Evolutionary conservation across 495 filamentous ascomycete genomes (phyloP).

Genomic region (Penicillium paradoxum): DNA sequence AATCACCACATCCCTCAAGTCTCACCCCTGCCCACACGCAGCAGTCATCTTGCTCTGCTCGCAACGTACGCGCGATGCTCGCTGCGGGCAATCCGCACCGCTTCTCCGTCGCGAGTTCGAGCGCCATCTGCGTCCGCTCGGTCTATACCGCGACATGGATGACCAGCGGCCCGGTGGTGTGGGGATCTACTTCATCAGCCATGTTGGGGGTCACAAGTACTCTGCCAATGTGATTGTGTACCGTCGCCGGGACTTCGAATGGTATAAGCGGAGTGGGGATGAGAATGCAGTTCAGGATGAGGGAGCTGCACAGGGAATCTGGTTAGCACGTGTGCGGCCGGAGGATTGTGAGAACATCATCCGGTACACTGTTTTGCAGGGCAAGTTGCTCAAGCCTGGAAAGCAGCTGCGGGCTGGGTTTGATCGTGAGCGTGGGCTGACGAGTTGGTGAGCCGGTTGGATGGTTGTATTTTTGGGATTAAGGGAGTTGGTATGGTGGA

Average conservation of each 20-base stretch:
- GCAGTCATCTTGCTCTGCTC: constrained; percentile 90
- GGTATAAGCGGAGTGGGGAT: constrained; percentile 33
- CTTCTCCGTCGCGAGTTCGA: constrained; percentile 82
- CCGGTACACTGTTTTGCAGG: constrained; percentile 81
- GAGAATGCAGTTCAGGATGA: constrained; percentile 34
- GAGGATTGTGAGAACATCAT: constrained; percentile 95
- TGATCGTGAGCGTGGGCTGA: constrained; percentile 69
- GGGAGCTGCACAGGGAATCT: constrained; percentile 82
- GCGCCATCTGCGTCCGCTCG: constrained; percentile 77
- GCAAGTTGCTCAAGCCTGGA: constrained; percentile 86
- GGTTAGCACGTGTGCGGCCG: constrained; percentile 82
- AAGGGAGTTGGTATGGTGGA: neutral
- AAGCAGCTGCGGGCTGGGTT: constrained; percentile 85
- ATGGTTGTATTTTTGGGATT: neutral
- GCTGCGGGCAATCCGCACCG: constrained; percentile 89
- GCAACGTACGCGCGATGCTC: constrained; percentile 85
- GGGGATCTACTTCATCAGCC: constrained; percentile 91
- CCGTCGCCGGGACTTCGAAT: constrained; percentile 56
- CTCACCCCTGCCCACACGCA: constrained; percentile 70
- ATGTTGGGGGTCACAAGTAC: constrained; percentile 92
- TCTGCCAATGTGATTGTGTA: constrained; percentile 87
- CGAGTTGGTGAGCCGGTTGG: constrained; percentile 87
- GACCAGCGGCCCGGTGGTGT: constrained; percentile 86
- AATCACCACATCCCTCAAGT: constrained; percentile 50
- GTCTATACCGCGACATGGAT: constrained; percentile 78